Base-by-base conservation (phyloP, 129 eudicot species). In the Sambucus nigra region DNA sequence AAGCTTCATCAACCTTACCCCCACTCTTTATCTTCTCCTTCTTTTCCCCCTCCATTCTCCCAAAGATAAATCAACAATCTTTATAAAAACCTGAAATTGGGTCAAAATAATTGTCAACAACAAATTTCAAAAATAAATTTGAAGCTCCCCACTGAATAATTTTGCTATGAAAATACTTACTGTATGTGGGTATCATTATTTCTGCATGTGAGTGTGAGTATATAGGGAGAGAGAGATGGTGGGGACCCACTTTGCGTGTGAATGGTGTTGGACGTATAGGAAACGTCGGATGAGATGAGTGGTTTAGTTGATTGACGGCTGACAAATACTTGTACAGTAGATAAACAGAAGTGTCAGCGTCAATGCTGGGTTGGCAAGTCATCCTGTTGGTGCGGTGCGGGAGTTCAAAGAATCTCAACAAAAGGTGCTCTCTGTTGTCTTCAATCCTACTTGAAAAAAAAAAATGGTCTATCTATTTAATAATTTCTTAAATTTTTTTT, bases 31-130 rank as follows among this genome's bases (percentile, higher is more conserved):
- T 61, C 46, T 64, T 66, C 64, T 61, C 60, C 5, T 21, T 40
- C 50, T 25, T 50, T 51, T 32, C 52, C 5, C 22, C 63, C 21
- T 54, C 75, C 76, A 69, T 73, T 28, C 21, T 57, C 51, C 35
- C 45, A 17, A 20, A 14, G 20, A 2, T 19, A 18, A 54, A 7
- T 17, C 7, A 35, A 4, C 18, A 26, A 9, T 48, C 33, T 50
- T 48, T 14, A 17, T 1, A 2, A n/a, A 49, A 29, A 38, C 64
- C 72, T 72, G 53, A n/a, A n/a, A n/a, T n/a, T n/a, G n/a, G n/a
- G n/a, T n/a, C n/a, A n/a, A n/a, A n/a, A n/a, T n/a, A n/a, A n/a
- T n/a, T n/a, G n/a, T n/a, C n/a, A n/a, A n/a, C n/a, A n/a, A n/a
- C n/a, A n/a, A n/a, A n/a, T n/a, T n/a, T n/a, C 26, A 71, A 21